A percentile compares a stretch with the other conserved stretches of the same genome.
Conservation (phyloP, 2,329 filamentous ascomycete species). For the Beauveria asiatica region DNA sequence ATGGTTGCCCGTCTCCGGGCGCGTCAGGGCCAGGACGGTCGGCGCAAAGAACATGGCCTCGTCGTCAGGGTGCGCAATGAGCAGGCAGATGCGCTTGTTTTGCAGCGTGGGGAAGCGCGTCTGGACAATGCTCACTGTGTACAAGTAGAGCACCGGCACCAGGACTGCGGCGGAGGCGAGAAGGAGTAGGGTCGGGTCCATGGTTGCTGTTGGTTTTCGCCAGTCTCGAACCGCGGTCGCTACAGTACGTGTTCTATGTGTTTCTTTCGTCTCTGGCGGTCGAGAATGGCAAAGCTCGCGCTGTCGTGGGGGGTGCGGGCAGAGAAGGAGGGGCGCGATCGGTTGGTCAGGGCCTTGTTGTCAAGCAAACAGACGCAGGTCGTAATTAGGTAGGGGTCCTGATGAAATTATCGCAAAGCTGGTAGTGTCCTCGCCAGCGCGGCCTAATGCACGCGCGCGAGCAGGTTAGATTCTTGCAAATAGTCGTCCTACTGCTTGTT, state of each 20-base stretch:
- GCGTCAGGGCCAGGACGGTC: constrained; percentile 73
- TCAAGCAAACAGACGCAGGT: background rate
- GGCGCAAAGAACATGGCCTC: constrained; percentile 99
- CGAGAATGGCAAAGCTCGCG: background rate
- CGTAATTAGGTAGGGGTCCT: background rate
- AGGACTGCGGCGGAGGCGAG: constrained; percentile 28
- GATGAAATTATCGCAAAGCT: no score
- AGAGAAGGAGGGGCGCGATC: background rate
- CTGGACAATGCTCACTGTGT: constrained; percentile 38
- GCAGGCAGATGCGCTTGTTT: constrained; percentile 79
- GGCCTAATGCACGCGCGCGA: background rate
- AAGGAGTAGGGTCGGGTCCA: constrained; percentile 15
- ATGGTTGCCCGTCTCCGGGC: constrained; percentile 74
- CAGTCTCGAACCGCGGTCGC: background rate
- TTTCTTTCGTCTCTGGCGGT: background rate
- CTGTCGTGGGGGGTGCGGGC: background rate
- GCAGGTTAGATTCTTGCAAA: background rate
- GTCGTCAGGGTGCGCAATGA: constrained; percentile 96
- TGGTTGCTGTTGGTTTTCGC: background rate
- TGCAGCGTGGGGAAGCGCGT: constrained; percentile 56
- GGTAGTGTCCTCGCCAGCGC: background rate
- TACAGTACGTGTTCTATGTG: background rate
- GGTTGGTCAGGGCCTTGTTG: background rate
- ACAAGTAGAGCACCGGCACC: constrained; percentile 44
- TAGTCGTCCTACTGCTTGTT: background rate